Percentiles rank a stretch among this genome's conserved stretches.
Conservation (phyloP, 176 grass and related monocot species). For the Ampelocalamus luodianensis region DNA sequence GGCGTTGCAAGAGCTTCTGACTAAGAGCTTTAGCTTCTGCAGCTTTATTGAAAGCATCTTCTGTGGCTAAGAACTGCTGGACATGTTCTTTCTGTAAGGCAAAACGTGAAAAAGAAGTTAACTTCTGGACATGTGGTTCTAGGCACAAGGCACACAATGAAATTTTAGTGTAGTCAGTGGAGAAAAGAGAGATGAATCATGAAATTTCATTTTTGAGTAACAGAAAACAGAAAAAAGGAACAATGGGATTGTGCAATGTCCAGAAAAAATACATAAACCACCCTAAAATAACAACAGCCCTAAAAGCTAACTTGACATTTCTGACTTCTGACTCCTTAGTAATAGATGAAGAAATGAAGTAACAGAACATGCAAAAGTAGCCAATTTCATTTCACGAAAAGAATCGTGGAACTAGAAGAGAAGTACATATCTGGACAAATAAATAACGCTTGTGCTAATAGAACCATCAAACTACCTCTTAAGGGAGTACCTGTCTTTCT, state of each 20-base stretch:
- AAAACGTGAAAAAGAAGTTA: conserved; percentile 48
- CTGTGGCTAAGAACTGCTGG: conserved; percentile 96
- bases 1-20: conserved; percentile 89
- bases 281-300: conserved; percentile 10
- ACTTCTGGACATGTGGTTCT: conserved; percentile 33
- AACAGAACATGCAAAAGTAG: conserved; percentile 10
- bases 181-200: conserved; percentile 21
- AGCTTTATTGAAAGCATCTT: conserved; percentile 99
- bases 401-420: conserved; percentile 24
- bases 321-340: conserved; percentile 10
- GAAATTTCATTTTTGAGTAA: not conserved
- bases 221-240: not conserved
- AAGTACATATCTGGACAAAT: conserved; percentile 23
- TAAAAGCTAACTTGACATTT: conserved; percentile 21
- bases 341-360: conserved; percentile 27
- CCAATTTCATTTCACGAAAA: conserved; percentile 12
- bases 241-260: conserved; percentile 5
- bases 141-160: not conserved
- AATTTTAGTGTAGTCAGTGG: not conserved
- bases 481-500: conserved; percentile 87
- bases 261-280: conserved; percentile 14
- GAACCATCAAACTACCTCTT: conserved; percentile 23
- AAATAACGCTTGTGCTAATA: conserved; percentile 10
- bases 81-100: conserved; percentile 96
- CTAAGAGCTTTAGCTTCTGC: conserved; percentile 91